These are phyloP conservation scores for Pseudoscleropodium purum DNA, from an alignment of 225 moss, liverwort and hornwort genomes.

Conservation along the genomic window DNA sequence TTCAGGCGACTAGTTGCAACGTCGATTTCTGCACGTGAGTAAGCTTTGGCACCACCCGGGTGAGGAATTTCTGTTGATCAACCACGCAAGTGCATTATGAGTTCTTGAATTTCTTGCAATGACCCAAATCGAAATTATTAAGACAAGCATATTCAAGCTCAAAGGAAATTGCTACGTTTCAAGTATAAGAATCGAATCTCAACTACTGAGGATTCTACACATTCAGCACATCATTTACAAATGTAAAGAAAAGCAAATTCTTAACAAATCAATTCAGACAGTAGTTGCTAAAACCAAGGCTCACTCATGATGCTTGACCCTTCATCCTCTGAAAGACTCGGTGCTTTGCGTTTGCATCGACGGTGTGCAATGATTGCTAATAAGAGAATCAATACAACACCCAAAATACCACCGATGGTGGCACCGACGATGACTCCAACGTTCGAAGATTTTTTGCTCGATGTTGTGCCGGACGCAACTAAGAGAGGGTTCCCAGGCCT, in stretches of 20 bases:
- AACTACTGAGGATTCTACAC: not conserved
- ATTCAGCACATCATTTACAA: too few relatives aligned
- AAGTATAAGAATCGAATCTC: not conserved
- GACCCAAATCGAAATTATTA: too few relatives aligned
- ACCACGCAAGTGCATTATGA: not conserved
- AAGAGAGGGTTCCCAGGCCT: not conserved
- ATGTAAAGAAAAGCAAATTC: not conserved
- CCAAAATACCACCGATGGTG: not conserved
- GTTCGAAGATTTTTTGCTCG: not conserved
- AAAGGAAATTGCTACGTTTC: not conserved
- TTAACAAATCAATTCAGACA: not conserved
- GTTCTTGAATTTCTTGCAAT: too few relatives aligned
- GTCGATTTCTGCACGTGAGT: not conserved
- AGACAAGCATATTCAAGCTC: not conserved
- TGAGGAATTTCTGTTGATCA: not conserved
- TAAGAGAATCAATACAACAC: not conserved
- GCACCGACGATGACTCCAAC: not conserved
- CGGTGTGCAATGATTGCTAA: not conserved
- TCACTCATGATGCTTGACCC: not conserved
- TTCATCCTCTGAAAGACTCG: not conserved
- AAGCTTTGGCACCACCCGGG: not conserved
- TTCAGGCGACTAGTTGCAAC: slow-evolving; percentile 14
- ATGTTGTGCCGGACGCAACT: not conserved
- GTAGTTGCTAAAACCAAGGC: not conserved
- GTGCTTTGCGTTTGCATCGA: not conserved